Percentiles rank a stretch among this genome's conserved stretches.
phyloP scores from a whole-genome alignment of 306 rosid genomes.

The Vicia faba region DNA sequence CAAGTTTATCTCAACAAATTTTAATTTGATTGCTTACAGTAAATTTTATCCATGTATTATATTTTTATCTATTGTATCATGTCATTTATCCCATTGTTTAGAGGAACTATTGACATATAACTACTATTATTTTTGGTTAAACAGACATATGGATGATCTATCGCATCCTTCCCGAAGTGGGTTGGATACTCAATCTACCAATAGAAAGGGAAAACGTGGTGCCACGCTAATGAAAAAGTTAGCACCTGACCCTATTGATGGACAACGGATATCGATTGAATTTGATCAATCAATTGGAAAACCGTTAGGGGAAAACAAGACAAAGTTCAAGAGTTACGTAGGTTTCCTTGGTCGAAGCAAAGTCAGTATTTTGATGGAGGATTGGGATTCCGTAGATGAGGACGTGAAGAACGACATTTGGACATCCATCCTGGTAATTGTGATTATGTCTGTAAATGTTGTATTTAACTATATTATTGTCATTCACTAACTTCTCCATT shows the following conservation, averaged over 20 bases:
- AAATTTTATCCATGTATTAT: not conserved
- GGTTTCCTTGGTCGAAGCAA: conserved; percentile 8
- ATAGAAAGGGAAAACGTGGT: conserved; percentile 2
- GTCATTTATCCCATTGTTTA: not conserved
- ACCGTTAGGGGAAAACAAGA: conserved; percentile 5
- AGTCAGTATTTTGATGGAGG: conserved; percentile 8
- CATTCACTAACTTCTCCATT: conserved; percentile 1
- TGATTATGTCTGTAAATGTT: not conserved
- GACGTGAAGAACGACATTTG: not conserved
- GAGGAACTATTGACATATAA: not conserved
- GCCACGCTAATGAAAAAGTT: not conserved
- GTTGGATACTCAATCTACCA: not conserved
- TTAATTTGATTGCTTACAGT: not conserved
- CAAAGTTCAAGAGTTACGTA: not conserved
- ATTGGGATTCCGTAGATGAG: conserved; percentile 14
- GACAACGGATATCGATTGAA: conserved; percentile 3
- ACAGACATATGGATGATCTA: not conserved
- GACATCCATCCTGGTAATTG: not conserved
- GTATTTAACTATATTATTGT: not conserved
- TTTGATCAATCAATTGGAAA: conserved; percentile 8
- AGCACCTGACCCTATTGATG: not conserved
- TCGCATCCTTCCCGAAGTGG: not conserved
- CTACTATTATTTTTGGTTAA: not conserved
- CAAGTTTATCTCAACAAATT: too few species aligned
- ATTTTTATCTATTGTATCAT: not conserved